These are phyloP conservation scores for Ceratonia siliqua DNA, from an alignment of 306 rosid genomes.

Conservation along the genomic window DNA sequence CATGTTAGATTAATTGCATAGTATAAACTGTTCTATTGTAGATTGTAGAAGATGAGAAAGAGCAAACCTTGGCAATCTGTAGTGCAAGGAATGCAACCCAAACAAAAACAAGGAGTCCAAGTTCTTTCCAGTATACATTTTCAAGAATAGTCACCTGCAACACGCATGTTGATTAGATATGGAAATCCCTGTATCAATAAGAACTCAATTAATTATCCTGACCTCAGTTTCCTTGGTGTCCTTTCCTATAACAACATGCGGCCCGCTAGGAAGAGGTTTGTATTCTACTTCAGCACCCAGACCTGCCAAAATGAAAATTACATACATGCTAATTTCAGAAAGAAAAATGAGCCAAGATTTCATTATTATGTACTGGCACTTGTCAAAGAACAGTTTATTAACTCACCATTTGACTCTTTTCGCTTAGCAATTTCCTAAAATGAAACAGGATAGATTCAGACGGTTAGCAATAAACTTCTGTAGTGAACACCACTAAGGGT, in stretches of 20 bases:
- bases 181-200: neutral
- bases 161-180: conserved; percentile 31
- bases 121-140: conserved; percentile 67
- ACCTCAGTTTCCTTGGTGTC: conserved; percentile 48
- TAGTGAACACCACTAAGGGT: neutral
- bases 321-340: conserved; percentile 19
- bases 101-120: conserved; percentile 67
- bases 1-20: neutral
- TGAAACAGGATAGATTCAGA: conserved; percentile 38
- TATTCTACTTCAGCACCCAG: conserved; percentile 64
- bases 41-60: neutral
- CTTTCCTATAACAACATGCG: conserved; percentile 34
- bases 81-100: conserved; percentile 68
- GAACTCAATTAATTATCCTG: neutral
- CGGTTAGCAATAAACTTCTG: conserved; percentile 31
- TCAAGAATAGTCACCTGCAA: conserved; percentile 52
- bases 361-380: neutral
- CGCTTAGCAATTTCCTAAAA: conserved; percentile 68
- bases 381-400: conserved; percentile 15
- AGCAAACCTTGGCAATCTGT: conserved; percentile 59
- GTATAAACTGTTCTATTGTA: neutral
- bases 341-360: neutral
- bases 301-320: conserved; percentile 46
- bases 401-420: conserved; percentile 62
- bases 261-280: conserved; percentile 75